A percentile compares a stretch with the other conserved stretches of the same genome.
These are phyloP conservation scores for Conticribra weissflogii DNA, from an alignment of 108 stramenopile genomes.

Conservation along the genomic window DNA sequence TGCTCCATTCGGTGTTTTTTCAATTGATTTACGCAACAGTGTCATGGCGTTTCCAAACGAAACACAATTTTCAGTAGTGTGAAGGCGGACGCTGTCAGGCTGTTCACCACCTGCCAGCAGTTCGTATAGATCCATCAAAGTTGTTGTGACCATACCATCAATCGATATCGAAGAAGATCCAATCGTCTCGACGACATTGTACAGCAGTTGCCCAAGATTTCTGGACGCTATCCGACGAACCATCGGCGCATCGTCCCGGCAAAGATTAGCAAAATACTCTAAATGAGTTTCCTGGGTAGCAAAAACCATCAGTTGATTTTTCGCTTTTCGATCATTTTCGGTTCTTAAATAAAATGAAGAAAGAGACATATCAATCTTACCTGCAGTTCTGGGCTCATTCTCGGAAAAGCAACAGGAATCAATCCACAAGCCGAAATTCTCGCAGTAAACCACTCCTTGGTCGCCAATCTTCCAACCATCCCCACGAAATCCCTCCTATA, in stretches of 20 bases:
- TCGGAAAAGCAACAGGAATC: slow-evolving; percentile 71
- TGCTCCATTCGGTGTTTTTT: not conserved
- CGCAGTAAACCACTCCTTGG: slow-evolving; percentile 98
- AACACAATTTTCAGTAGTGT: slow-evolving; percentile 91
- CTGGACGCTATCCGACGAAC: slow-evolving; percentile 90
- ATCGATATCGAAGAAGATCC: slow-evolving; percentile 49
- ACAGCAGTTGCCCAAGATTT: slow-evolving; percentile 74
- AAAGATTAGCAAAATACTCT: slow-evolving; percentile 71
- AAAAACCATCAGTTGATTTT: no score
- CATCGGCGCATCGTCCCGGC: slow-evolving; percentile 96
- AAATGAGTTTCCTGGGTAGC: slow-evolving; percentile 48
- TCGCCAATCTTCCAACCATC: slow-evolving; percentile 84
- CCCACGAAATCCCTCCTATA: slow-evolving; percentile 72
- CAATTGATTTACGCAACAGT: slow-evolving; percentile 15
- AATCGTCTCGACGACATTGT: slow-evolving; percentile 57
- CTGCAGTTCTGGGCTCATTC: slow-evolving; percentile 42
- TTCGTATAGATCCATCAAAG: slow-evolving; percentile 78
- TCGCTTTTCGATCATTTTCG: no score
- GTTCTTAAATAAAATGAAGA: no score
- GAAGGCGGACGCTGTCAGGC: slow-evolving; percentile 93
- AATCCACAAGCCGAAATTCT: slow-evolving; percentile 91
- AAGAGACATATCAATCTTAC: no score
- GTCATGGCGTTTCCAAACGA: slow-evolving; percentile 80
- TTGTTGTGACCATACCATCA: slow-evolving; percentile 49
- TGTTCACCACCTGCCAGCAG: slow-evolving; percentile 90